Evolutionary conservation across 495 filamentous ascomycete species (phyloP).

Genomic region (Achaetomiella virescens): DNA sequence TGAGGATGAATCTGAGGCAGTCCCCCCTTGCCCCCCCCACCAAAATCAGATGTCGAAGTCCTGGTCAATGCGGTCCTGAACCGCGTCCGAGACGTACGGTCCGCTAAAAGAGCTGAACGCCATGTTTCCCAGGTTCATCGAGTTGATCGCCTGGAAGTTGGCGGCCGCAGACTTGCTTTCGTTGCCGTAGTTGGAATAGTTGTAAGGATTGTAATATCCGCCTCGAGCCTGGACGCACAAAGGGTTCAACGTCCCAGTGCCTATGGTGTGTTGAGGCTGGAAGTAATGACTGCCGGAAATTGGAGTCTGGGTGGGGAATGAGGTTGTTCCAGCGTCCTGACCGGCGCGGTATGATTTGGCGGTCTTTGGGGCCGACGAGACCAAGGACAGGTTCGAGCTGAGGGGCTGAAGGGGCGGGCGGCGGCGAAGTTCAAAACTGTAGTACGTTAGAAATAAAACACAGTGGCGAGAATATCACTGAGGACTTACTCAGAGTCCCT

Average conservation of each 20-base stretch:
- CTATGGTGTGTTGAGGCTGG: slow-evolving; percentile 26
- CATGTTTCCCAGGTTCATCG: slow-evolving; percentile 19
- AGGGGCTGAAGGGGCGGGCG: slow-evolving; percentile 22
- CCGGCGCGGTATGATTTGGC: slow-evolving; percentile 16
- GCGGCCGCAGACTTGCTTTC: slow-evolving; percentile 25
- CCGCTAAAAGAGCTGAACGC: slow-evolving; percentile 13
- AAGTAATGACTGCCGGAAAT: slow-evolving; percentile 27
- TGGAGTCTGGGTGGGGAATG: slow-evolving; percentile 18
- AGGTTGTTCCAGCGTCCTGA: slow-evolving; percentile 7
- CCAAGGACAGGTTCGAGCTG: slow-evolving; percentile 18
- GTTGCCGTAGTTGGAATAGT: slow-evolving; percentile 26
- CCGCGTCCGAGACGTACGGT: slow-evolving; percentile 14
- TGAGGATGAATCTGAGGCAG: background rate
- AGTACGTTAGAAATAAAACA: background rate
- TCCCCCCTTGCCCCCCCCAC: background rate
- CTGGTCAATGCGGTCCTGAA: slow-evolving; percentile 12
- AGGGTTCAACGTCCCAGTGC: slow-evolving; percentile 36
- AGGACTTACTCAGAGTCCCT: slow-evolving; percentile 25
- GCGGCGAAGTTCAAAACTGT: slow-evolving; percentile 21
- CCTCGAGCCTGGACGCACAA: slow-evolving; percentile 34
- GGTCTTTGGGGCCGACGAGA: slow-evolving; percentile 11
- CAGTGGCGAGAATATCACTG: background rate
- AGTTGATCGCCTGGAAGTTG: slow-evolving; percentile 21
- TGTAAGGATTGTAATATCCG: slow-evolving; percentile 29
- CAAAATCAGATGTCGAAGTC: slow-evolving; percentile 22